Evolutionary conservation across 257 asterid species (phyloP), one percentile per base, ranked within the genome.

Genomic region (Scutellaria galericulata): DNA sequence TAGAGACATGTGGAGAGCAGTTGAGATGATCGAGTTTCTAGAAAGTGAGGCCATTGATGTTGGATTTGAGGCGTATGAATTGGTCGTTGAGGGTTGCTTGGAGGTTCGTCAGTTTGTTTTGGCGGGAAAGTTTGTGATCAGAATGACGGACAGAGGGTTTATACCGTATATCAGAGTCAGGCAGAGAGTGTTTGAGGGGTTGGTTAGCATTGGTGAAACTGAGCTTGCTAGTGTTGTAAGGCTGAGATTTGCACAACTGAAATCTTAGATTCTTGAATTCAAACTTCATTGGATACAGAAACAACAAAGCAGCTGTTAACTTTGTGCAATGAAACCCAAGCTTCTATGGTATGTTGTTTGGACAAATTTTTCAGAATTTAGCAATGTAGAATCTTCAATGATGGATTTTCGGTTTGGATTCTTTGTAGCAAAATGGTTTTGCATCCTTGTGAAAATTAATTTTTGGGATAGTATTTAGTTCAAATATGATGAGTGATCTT

Each of bases 71-170:
- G 88, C 86, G 24, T 86, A 86, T 47, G 93, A 94, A 41, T 15
- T 53, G 78, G 93, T 74, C 13, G 87, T 94, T 37, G 90, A 89
- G 78, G 90, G 95, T 11, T 91, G 93, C 76, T 80, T 91, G 79
- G 95, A 94, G 78, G 79, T 52, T 44, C 75, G 66, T 2, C 48
- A 65, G 55, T 75, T 77, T 15, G 74, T 79, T 35, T 76, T 81
- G 80, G 88, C 81, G 0, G 88, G 86, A 42, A 83, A 86, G 72
- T 66, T 86, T 45, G 85, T 31, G 3, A 12, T 83, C 1, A 24
- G 58, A 68, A 83, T 86, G 90, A 76, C 80, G 1, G 88, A 41
- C 57, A 83, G 62, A 65, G 86, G 92, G 66, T 86, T 89, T 35
- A 86, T 86, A 41, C 90, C 90, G 7, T 77, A 74, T 53, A 68